Evolutionary conservation across 2,329 filamentous ascomycete species (phyloP).

Genomic region (Aureobasidium leucospermi): DNA sequence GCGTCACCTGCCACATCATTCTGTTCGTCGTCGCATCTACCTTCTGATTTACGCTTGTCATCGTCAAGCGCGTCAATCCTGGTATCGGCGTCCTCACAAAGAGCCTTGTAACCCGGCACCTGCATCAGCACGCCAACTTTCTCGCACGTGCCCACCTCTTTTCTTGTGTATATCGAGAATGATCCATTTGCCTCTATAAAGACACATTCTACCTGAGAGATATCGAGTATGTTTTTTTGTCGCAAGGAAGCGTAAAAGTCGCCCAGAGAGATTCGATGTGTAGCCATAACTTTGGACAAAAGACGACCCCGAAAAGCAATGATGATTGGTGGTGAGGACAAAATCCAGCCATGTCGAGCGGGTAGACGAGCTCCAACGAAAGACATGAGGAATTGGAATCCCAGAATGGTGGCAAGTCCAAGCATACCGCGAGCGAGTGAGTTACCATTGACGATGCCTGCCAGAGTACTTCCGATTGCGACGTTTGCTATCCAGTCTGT

Average conservation of each 20-base stretch:
- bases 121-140: background rate
- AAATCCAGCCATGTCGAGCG: background rate
- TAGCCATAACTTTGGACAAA: background rate
- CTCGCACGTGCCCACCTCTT: background rate
- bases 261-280: background rate
- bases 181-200: background rate
- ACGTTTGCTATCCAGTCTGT: conserved; percentile 3
- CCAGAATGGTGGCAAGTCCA: background rate
- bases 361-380: background rate
- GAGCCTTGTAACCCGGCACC: background rate
- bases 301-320: background rate
- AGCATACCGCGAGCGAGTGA: background rate
- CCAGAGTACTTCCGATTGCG: background rate
- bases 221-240: background rate
- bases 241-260: background rate
- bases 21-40: background rate
- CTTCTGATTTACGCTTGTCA: background rate
- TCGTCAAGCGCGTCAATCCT: background rate
- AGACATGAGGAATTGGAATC: background rate
- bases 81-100: background rate
- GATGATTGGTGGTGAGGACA: background rate
- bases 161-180: background rate
- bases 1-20: background rate
- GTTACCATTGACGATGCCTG: background rate
- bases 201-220: background rate